These are phyloP conservation scores for Taphrina sp. DNA, from an alignment of 1,139 yeast species.

Conservation along the genomic window DNA sequence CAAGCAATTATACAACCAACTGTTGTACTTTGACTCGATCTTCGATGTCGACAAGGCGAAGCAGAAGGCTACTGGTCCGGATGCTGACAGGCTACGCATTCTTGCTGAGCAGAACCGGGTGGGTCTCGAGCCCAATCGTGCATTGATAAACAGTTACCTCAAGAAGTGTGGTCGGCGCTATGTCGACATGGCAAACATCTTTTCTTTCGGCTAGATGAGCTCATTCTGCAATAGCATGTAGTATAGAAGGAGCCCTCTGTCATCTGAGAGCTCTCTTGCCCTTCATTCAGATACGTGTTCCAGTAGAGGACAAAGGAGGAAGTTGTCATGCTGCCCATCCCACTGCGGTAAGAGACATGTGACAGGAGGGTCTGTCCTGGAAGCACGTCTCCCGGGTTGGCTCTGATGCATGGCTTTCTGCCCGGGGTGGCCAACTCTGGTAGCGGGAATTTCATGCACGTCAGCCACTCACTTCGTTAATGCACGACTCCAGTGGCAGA, in stretches of 20 bases:
- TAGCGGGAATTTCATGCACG: no score
- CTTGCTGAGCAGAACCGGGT: slow-evolving; percentile 77
- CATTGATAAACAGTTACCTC: slow-evolving; percentile 72
- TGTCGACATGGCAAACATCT: slow-evolving; percentile 81
- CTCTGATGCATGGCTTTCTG: no score
- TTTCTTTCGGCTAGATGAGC: slow-evolving; percentile 43
- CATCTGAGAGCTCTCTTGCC: not conserved
- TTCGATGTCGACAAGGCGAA: slow-evolving; percentile 84
- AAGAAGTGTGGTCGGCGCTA: slow-evolving; percentile 84
- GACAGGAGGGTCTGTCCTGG: no score
- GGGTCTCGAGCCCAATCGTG: slow-evolving; percentile 56
- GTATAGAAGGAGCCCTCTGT: not conserved
- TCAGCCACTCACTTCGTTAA: no score
- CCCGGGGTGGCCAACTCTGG: no score
- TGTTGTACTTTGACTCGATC: slow-evolving; percentile 63
- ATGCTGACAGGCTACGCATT: slow-evolving; percentile 5
- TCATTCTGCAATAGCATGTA: not conserved
- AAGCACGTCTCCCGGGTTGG: no score
- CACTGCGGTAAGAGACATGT: no score
- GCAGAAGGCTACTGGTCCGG: slow-evolving; percentile 33
- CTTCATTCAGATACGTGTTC: not conserved
- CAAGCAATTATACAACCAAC: slow-evolving; percentile 79
- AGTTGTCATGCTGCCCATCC: no score
- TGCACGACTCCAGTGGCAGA: no score
- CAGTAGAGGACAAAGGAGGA: not conserved